Evolutionary conservation across 306 rosid species (phyloP).

Genomic region (Gillenia trifoliata): DNA sequence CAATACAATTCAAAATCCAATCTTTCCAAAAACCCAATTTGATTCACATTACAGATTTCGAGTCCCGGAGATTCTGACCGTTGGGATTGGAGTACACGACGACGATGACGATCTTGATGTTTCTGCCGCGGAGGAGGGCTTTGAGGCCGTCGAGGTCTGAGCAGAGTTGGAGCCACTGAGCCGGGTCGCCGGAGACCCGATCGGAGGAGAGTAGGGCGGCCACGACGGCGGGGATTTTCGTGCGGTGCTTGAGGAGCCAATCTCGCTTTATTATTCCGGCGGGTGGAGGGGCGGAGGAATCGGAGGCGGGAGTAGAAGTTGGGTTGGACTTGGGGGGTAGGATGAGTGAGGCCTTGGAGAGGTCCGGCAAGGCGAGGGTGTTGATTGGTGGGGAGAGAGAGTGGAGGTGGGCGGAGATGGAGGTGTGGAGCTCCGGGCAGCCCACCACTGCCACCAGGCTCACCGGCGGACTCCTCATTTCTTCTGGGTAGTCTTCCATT

Average conservation of each 20-base stretch:
- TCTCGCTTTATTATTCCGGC: slow-evolving; percentile 53
- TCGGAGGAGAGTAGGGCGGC: slow-evolving; percentile 57
- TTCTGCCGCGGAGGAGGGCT: slow-evolving; percentile 46
- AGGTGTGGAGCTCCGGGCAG: slow-evolving; percentile 60
- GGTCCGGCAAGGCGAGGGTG: slow-evolving; percentile 80
- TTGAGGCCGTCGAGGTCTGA: slow-evolving; percentile 81
- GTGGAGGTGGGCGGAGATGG: slow-evolving; percentile 54
- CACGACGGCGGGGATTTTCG: slow-evolving; percentile 67
- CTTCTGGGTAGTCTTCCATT: slow-evolving; percentile 91
- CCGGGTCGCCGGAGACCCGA: slow-evolving; percentile 73
- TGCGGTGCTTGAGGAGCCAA: slow-evolving; percentile 91
- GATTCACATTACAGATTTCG: not conserved
- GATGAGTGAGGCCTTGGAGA: slow-evolving; percentile 58
- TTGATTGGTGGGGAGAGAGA: slow-evolving; percentile 81
- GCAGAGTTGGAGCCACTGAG: slow-evolving; percentile 86
- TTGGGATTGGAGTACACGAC: slow-evolving; percentile 51
- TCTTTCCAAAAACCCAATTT: not conserved
- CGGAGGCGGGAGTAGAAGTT: slow-evolving; percentile 16
- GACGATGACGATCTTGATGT: slow-evolving; percentile 54
- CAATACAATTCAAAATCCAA: slow-evolving; percentile 8
- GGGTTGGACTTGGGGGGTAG: slow-evolving; percentile 27
- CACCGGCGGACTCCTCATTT: slow-evolving; percentile 86
- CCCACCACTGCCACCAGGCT: slow-evolving; percentile 68
- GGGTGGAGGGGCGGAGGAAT: slow-evolving; percentile 18
- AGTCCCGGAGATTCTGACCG: slow-evolving; percentile 25